These are phyloP conservation scores for Spathaspora sp. DNA, from an alignment of 1,139 yeast genomes.

Conservation along the genomic window DNA sequence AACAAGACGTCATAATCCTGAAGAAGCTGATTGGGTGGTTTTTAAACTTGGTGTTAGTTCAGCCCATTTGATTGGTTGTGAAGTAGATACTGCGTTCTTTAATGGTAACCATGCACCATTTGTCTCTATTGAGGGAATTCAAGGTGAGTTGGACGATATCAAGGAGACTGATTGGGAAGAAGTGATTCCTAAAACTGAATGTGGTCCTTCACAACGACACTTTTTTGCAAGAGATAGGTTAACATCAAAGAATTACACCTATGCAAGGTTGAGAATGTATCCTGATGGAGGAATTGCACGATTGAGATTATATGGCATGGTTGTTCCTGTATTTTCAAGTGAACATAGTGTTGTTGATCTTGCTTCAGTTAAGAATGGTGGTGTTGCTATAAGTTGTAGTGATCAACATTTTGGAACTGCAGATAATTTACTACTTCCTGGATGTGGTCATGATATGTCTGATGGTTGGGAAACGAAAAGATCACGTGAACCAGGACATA, in stretches of 20 bases:
- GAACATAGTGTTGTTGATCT: slow-evolving; percentile 56
- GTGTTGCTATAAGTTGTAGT: slow-evolving; percentile 76
- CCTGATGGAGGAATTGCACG: slow-evolving; percentile 98
- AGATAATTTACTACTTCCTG: slow-evolving; percentile 84
- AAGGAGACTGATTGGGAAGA: slow-evolving; percentile 56
- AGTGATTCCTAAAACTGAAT: slow-evolving; percentile 67
- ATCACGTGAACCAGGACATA: slow-evolving; percentile 78
- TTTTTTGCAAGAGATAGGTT: slow-evolving; percentile 61
- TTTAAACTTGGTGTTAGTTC: slow-evolving; percentile 81
- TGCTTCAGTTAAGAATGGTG: slow-evolving; percentile 85
- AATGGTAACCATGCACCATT: slow-evolving; percentile 93
- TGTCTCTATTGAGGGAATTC: slow-evolving; percentile 79
- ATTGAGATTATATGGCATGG: slow-evolving; percentile 83
- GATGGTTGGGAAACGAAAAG: slow-evolving; percentile 99
- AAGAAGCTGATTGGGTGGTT: slow-evolving; percentile 83
- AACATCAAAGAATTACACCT: slow-evolving; percentile 67
- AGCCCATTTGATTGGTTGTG: slow-evolving; percentile 78
- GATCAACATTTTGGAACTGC: slow-evolving; percentile 95
- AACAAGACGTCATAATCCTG: slow-evolving; percentile 86
- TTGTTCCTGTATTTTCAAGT: slow-evolving; percentile 60
- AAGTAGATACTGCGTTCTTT: slow-evolving; percentile 89
- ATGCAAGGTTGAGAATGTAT: slow-evolving; percentile 83
- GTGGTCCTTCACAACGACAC: slow-evolving; percentile 87
- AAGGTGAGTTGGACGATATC: slow-evolving; percentile 20
- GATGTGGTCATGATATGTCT: slow-evolving; percentile 93